Base-by-base conservation (phyloP, 495 filamentous ascomycete genomes). In the Penicillium maclennaniae region DNA sequence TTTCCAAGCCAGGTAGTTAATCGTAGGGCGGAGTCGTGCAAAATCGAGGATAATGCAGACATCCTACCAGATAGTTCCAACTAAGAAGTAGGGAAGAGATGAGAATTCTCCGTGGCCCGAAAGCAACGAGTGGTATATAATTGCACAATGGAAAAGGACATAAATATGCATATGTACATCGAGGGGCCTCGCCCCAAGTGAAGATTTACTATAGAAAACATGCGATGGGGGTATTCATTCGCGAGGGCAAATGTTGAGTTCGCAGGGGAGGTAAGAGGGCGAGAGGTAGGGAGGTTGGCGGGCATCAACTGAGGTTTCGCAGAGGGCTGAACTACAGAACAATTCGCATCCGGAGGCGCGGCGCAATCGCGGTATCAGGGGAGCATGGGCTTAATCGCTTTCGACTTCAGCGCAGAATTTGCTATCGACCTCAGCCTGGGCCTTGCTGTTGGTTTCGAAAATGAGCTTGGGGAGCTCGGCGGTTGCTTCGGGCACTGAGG, bases 131-230 rank as follows among this genome's bases (percentile, higher is more conserved):
- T 40, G 38, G 16, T 41, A 41, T 41, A 46, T 48, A 47, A 47
- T 31, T 7, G 23, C n/a, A 43, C 26, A 38, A 36, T 23, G 10
- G 31, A 34, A 34, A 34, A 34, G 31, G 27, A 31, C 27, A 43
- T 48, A 19, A 7, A 17, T 47, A 49, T 56, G 34, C 53, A 34
- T 51, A 60, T 50, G 38, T 56, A 60, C 58, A 60, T 53, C 38
- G 16, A 40, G 38, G 6, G 38, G 38, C 38, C 38, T 1, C 16
- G n/a, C 38, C 19, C 38, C 38, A 20, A 40, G 16, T 40, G 19
- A 20, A 20, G 16, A 8, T 40, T 40, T 40, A 40, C 38, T 40
- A 40, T 40, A 40, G 38, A 9, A 40, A 40, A 40, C 31, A 34
- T 7, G 38, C 16, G n/a, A 20, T 3, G 38, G 38, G 38, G 38